Conservation (phyloP, 2,329 filamentous ascomycete genomes). For the Cadophora malorum region DNA sequence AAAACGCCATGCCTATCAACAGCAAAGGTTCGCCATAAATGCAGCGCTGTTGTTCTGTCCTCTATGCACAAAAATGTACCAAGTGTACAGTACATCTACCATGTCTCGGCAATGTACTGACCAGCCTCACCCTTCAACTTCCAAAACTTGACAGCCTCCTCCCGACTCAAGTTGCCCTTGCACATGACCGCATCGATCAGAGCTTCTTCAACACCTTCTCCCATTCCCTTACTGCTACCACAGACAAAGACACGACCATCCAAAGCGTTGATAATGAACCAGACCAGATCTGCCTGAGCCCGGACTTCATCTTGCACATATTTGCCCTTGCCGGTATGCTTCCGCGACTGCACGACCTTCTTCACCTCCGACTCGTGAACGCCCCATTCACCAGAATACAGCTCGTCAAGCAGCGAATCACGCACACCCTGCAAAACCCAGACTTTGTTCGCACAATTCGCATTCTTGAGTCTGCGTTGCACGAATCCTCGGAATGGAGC, state of each 20-base stretch:
- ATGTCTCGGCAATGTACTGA: conserved; percentile 91
- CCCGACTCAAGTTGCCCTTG: conserved; percentile 84
- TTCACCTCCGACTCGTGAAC: conserved; percentile 89
- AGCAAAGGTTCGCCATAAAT: conserved; percentile 4
- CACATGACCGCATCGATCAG: conserved; percentile 90
- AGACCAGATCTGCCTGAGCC: conserved; percentile 93
- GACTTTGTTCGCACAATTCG: conserved; percentile 97
- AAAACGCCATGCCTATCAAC: conserved; percentile 5
- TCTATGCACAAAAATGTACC: neutral
- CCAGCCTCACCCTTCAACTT: conserved; percentile 87
- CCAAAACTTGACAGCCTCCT: conserved; percentile 90
- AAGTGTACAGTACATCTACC: conserved; percentile 50
- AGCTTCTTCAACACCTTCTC: conserved; percentile 89
- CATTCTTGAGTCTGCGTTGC: conserved; percentile 88
- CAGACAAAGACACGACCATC: conserved; percentile 97
- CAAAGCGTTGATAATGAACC: conserved; percentile 96
- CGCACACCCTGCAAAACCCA: conserved; percentile 95
- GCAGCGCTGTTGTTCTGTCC: neutral
- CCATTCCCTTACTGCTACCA: conserved; percentile 95
- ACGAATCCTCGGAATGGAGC: conserved; percentile 98
- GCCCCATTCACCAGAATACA: conserved; percentile 96
- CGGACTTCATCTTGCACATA: conserved; percentile 97
- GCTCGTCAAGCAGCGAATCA: conserved; percentile 93
- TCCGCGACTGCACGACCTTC: conserved; percentile 78
- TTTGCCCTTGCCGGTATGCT: conserved; percentile 67